phyloP scores from a whole-genome alignment of 169 alveolate genomes.

The Plasmodium relictum region DNA sequence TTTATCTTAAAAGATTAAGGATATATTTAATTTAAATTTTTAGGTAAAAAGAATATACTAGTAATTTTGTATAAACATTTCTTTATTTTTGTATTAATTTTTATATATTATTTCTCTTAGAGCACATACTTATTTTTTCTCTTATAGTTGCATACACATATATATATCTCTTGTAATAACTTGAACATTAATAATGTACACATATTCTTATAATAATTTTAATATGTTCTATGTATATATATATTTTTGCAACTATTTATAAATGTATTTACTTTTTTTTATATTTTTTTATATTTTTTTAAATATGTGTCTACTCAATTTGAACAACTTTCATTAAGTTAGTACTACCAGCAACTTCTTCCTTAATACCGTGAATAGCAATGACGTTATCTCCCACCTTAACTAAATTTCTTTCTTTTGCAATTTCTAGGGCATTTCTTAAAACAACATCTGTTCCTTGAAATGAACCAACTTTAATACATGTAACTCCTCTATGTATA shows the following conservation, averaged over 20 bases:
- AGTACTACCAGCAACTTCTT: conserved; percentile 95
- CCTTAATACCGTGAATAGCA: conserved; percentile 96
- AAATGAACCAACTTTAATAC: conserved; percentile 93
- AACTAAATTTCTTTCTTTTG: conserved; percentile 93
- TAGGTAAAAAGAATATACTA: no score
- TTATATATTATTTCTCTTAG: no score
- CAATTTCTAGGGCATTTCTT: conserved; percentile 91
- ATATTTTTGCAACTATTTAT: background rate
- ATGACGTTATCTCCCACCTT: conserved; percentile 94
- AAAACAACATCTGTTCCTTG: conserved; percentile 92
- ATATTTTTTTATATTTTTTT: background rate
- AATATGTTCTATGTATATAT: background rate
- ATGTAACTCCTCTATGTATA: conserved; percentile 94
- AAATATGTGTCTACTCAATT: conserved; percentile 74
- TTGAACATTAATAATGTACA: no score
- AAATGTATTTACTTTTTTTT: background rate
- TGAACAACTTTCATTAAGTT: conserved; percentile 93
- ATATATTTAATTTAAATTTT: no score
- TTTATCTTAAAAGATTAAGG: no score
- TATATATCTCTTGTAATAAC: no score
- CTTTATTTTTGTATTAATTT: no score
- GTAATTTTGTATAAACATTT: no score
- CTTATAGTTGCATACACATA: no score
- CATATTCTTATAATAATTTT: no score
- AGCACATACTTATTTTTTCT: no score